These are phyloP conservation scores for Cutaneotrichosporon cyanovorans DNA, from an alignment of 1,284 basidiomycete species.

Conservation along the genomic window DNA sequence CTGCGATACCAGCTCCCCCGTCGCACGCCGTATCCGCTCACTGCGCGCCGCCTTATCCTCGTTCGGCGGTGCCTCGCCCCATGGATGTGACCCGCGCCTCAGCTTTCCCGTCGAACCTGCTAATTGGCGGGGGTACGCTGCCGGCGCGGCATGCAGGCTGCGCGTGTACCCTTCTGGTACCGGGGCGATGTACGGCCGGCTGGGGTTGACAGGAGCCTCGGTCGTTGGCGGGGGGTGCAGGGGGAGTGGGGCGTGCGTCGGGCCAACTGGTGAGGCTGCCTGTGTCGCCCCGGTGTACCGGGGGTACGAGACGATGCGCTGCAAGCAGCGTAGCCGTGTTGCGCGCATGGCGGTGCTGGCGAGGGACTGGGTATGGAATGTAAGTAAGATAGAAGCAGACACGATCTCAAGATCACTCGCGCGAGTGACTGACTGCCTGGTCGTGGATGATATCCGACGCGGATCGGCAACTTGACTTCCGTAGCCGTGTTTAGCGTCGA, in stretches of 20 bases:
- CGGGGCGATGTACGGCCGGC: conserved; percentile 20
- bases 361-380: background rate
- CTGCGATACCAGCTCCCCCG: background rate
- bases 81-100: conserved; percentile 19
- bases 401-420: too few relatives aligned
- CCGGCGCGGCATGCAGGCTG: conserved; percentile 64
- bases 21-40: conserved; percentile 15
- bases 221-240: conserved; percentile 8
- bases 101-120: conserved; percentile 26
- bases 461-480: too few relatives aligned
- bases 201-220: background rate
- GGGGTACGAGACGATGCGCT: conserved; percentile 4
- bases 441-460: too few relatives aligned
- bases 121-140: conserved; percentile 54
- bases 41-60: conserved; percentile 31
- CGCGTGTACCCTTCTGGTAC: conserved; percentile 45
- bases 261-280: conserved; percentile 7
- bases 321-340: too few relatives aligned
- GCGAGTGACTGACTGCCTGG: too few relatives aligned
- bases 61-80: conserved; percentile 7
- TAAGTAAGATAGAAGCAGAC: background rate
- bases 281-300: conserved; percentile 6
- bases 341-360: background rate
- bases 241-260: background rate
- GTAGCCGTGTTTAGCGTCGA: too few relatives aligned